Percentiles rank a stretch among this genome's conserved stretches.
phyloP scores from a whole-genome alignment of 1,284 basidiomycete genomes.

The Gomphus bonarii region DNA sequence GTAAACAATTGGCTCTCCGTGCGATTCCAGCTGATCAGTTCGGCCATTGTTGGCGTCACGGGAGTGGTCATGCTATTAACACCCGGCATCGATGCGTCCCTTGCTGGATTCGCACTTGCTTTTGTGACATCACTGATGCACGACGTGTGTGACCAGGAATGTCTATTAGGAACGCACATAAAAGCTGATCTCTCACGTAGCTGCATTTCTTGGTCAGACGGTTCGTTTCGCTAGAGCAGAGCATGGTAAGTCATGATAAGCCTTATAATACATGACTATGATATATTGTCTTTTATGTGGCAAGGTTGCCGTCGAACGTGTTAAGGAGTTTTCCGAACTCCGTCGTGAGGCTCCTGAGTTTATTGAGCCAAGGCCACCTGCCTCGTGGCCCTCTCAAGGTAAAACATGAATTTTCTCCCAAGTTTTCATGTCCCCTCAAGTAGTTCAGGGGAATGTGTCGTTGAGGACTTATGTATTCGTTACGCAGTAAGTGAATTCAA shows the following conservation, averaged over 20 bases:
- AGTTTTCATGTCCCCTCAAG: not conserved
- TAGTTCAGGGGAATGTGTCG: conserved; percentile 11
- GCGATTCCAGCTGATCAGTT: conserved; percentile 76
- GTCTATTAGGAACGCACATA: conserved; percentile 10
- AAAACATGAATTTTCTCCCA: not conserved
- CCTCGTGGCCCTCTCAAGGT: conserved; percentile 74
- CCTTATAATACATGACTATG: not conserved
- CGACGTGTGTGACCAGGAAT: conserved; percentile 42
- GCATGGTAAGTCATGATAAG: conserved; percentile 54
- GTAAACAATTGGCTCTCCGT: conserved; percentile 75
- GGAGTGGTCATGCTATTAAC: conserved; percentile 60
- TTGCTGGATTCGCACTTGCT: conserved; percentile 77
- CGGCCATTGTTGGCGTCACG: conserved; percentile 61
- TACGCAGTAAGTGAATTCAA: conserved; percentile 63
- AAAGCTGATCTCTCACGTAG: conserved; percentile 26
- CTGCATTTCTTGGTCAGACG: conserved; percentile 50
- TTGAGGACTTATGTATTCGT: conserved; percentile 69
- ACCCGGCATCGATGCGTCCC: conserved; percentile 62
- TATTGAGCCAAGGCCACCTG: conserved; percentile 74
- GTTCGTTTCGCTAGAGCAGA: conserved; percentile 82
- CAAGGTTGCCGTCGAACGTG: conserved; percentile 81
- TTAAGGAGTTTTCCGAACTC: conserved; percentile 85
- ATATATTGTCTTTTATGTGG: conserved; percentile 4
- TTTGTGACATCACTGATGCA: conserved; percentile 70
- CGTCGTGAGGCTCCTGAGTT: conserved; percentile 70